phyloP scores from a whole-genome alignment of 2,329 filamentous ascomycete species.

The Zarea fungicola region DNA sequence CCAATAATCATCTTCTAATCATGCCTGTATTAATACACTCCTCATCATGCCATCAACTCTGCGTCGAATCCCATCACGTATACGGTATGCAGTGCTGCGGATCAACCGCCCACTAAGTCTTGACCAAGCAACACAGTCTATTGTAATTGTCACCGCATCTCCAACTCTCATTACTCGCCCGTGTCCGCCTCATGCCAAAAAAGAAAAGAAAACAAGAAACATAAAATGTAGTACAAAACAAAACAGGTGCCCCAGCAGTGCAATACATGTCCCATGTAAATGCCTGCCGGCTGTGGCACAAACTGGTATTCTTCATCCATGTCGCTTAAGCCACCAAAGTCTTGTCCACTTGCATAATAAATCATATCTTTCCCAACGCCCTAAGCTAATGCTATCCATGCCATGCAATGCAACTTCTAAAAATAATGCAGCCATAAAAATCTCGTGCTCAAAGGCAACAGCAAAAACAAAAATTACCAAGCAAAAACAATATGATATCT shows the following conservation, averaged over 20 bases:
- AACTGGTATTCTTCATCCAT: neutral
- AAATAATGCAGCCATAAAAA: slow-evolving; percentile 1
- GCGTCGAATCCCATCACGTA: too few species aligned
- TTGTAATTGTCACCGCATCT: neutral
- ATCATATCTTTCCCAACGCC: slow-evolving; percentile 11
- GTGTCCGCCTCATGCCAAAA: neutral
- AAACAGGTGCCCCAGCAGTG: slow-evolving; percentile 3
- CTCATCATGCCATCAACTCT: too few species aligned
- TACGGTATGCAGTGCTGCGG: too few species aligned
- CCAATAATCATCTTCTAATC: too few species aligned
- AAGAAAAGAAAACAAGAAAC: too few species aligned
- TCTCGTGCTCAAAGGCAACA: neutral
- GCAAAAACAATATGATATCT: slow-evolving; percentile 9
- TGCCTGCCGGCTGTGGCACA: neutral
- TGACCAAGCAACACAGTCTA: neutral
- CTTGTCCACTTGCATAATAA: too few species aligned
- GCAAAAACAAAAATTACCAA: slow-evolving; percentile 2
- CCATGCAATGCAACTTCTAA: slow-evolving; percentile 16
- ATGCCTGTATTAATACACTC: neutral
- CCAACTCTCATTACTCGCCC: neutral
- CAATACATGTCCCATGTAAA: neutral
- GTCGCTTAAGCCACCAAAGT: neutral
- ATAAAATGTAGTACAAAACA: neutral
- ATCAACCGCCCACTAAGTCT: too few species aligned
- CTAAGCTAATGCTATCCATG: slow-evolving; percentile 14